These are phyloP conservation scores for Scutellaria galericulata DNA, from an alignment of 257 asterid genomes.

Conservation along the genomic window DNA sequence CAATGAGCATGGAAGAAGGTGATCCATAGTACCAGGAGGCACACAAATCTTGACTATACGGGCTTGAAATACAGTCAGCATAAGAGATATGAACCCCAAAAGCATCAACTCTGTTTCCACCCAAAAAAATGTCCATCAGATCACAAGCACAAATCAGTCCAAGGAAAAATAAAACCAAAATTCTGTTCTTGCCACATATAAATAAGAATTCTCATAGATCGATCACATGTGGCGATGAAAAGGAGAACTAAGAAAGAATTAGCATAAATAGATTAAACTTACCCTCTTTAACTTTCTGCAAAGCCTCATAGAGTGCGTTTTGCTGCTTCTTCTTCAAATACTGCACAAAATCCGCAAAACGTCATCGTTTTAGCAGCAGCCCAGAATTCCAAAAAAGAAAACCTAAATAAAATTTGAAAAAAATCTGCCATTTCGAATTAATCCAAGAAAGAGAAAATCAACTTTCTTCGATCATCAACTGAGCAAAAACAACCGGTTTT, in stretches of 20 bases:
- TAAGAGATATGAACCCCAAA: slow-evolving; percentile 78
- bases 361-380: slow-evolving; percentile 27
- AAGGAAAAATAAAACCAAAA: slow-evolving; percentile 7
- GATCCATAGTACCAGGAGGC: slow-evolving; percentile 40
- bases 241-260: slow-evolving; percentile 10
- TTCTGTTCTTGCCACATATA: slow-evolving; percentile 2
- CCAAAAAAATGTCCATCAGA: slow-evolving; percentile 32
- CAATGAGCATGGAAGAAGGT: slow-evolving; percentile 65
- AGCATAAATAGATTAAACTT: slow-evolving; percentile 3
- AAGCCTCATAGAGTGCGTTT: slow-evolving; percentile 75
- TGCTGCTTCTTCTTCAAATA: slow-evolving; percentile 70
- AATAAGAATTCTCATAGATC: not conserved
- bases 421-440: not conserved
- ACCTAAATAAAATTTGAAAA: not conserved
- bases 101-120: slow-evolving; percentile 69
- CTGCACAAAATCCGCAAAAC: slow-evolving; percentile 46
- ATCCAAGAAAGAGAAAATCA: not conserved
- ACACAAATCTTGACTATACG: slow-evolving; percentile 64
- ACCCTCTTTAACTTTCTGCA: slow-evolving; percentile 87
- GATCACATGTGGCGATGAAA: not conserved
- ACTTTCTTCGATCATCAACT: not conserved
- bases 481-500: not conserved
- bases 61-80: slow-evolving; percentile 75
- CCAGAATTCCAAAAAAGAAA: slow-evolving; percentile 31
- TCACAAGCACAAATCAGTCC: slow-evolving; percentile 32